Conservation (phyloP, 2,329 filamentous ascomycete genomes). For the Aspergillus clavatus region DNA sequence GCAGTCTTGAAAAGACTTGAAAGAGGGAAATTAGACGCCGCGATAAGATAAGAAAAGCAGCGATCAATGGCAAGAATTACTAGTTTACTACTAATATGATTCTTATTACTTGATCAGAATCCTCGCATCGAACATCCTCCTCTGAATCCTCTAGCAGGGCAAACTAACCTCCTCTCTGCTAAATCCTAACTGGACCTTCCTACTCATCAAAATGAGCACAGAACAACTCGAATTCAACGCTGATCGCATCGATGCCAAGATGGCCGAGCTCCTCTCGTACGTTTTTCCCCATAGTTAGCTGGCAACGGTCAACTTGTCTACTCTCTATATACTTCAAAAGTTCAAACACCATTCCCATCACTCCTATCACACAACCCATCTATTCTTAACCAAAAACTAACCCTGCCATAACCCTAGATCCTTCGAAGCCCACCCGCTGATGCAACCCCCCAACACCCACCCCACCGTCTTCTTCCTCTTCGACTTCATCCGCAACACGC, state of each 20-base stretch:
- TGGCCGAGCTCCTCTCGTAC: slow-evolving; percentile 25
- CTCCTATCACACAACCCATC: too few species aligned
- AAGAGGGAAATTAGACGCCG: neutral
- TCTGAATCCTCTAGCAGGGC: too few species aligned
- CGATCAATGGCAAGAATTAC: neutral
- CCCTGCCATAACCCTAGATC: slow-evolving; percentile 14
- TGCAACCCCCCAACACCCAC: slow-evolving; percentile 27
- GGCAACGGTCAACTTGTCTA: too few species aligned
- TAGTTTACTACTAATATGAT: too few species aligned
- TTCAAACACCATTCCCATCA: too few species aligned
- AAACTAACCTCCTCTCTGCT: too few species aligned
- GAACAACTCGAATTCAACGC: slow-evolving; percentile 12
- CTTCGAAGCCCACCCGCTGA: slow-evolving; percentile 29
- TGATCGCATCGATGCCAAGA: slow-evolving; percentile 17
- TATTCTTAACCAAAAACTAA: neutral
- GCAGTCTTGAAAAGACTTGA: too few species aligned
- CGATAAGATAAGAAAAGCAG: neutral
- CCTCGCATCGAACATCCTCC: too few species aligned
- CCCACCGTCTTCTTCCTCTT: slow-evolving; percentile 49
- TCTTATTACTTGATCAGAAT: too few species aligned
- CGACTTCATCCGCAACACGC: slow-evolving; percentile 66
- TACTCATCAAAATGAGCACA: slow-evolving; percentile 12
- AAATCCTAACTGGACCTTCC: too few species aligned
- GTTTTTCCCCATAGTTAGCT: slow-evolving; percentile 4
- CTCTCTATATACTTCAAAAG: too few species aligned